These are phyloP conservation scores for Mycosphaerella arachidis DNA, from an alignment of 2,329 filamentous ascomycete genomes.

Conservation along the genomic window DNA sequence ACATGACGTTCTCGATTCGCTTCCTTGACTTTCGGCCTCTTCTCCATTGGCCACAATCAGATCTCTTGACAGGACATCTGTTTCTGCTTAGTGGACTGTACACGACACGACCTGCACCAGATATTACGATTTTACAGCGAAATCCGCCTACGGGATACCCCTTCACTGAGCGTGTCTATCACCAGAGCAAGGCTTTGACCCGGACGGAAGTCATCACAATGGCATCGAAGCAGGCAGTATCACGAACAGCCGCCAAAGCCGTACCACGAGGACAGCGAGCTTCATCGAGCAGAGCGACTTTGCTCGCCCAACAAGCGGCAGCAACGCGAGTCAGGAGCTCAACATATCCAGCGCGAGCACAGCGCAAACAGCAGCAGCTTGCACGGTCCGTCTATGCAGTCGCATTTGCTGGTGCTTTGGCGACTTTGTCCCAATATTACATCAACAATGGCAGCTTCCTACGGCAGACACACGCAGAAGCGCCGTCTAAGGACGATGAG, in stretches of 20 bases:
- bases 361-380: conserved; percentile 44
- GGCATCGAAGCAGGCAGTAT: conserved; percentile 19
- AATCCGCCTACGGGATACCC: conserved; percentile 1
- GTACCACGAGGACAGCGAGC: conserved; percentile 15
- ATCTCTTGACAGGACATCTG: not conserved
- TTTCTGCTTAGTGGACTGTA: not conserved
- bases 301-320: conserved; percentile 22
- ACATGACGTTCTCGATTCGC: conserved; percentile 7
- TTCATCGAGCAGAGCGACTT: conserved; percentile 21
- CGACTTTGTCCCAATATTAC: conserved; percentile 43
- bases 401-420: conserved; percentile 40
- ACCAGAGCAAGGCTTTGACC: not conserved
- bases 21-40: conserved; percentile 6
- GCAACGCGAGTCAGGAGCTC: conserved; percentile 20
- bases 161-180: conserved; percentile 8
- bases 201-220: conserved; percentile 1
- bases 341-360: conserved; percentile 35
- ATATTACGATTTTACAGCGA: not conserved
- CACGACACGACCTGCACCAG: not conserved
- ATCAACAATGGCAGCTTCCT: conserved; percentile 37
- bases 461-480: conserved; percentile 46
- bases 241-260: conserved; percentile 18
- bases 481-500: conserved; percentile 39
- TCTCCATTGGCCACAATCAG: not conserved
- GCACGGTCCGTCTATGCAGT: conserved; percentile 42